These are phyloP conservation scores for Citrus sinensis DNA, from an alignment of 345 rosid species.

Conservation along the genomic window DVS_A1.0 CM039165.1:31677001-31677500, in stretches of 20 bases:
- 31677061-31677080: neutral
- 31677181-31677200: neutral
- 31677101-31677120: neutral
- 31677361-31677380: neutral
- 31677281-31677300: neutral
- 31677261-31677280: neutral
- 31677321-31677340: neutral
- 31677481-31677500: constrained; percentile 61
- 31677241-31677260: neutral
- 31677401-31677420: constrained; percentile 81
- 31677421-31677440: constrained; percentile 80
- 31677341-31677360: neutral
- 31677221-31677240: too few relatives aligned
- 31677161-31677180: neutral
- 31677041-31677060: neutral
- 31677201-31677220: neutral
- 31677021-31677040: neutral
- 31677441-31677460: constrained; percentile 74
- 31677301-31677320: neutral
- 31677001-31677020: neutral
- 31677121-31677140: neutral
- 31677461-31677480: constrained; percentile 81
- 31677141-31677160: neutral
- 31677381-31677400: constrained; percentile 70
- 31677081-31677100: neutral